Percentiles rank a stretch among this genome's conserved stretches.
Evolutionary conservation across 257 asterid genomes (phyloP).

Genomic region (Solanum chiquidenum): DNA sequence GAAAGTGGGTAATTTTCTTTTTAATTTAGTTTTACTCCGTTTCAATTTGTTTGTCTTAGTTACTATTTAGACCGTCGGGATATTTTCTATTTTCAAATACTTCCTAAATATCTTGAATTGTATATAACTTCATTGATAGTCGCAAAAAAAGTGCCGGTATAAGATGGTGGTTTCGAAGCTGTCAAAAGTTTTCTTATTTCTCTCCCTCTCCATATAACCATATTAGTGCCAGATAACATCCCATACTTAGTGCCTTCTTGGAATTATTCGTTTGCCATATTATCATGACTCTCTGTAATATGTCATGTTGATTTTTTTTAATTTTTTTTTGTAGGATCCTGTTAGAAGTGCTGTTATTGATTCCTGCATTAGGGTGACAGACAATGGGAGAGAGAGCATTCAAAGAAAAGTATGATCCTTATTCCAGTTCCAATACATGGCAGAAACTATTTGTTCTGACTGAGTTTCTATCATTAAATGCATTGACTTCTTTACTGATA

Average conservation of each 20-base stretch:
- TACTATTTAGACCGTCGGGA: background rate
- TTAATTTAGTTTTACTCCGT: background rate
- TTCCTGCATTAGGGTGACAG: slow-evolving; percentile 92
- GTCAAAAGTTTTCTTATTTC: background rate
- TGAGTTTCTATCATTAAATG: background rate
- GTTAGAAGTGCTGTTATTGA: slow-evolving; percentile 86
- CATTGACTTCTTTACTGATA: background rate
- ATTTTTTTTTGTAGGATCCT: slow-evolving; percentile 62
- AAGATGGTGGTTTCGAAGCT: background rate
- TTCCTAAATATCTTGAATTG: background rate
- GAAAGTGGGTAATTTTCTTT: background rate
- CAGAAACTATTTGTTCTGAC: background rate
- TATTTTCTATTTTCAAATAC: background rate
- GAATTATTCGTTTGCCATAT: background rate
- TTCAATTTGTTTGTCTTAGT: background rate
- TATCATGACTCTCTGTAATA: background rate
- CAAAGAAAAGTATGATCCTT: slow-evolving; percentile 58
- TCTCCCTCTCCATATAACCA: background rate
- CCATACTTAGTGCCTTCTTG: background rate
- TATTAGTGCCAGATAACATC: background rate
- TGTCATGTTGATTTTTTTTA: background rate
- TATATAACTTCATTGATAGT: background rate
- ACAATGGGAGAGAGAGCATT: slow-evolving; percentile 94
- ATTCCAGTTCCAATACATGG: background rate
- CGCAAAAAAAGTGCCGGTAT: background rate